These are phyloP conservation scores for Hyphopichia wangnamkhiaoensis DNA, from an alignment of 1,139 yeast genomes.

Conservation along the genomic window DNA sequence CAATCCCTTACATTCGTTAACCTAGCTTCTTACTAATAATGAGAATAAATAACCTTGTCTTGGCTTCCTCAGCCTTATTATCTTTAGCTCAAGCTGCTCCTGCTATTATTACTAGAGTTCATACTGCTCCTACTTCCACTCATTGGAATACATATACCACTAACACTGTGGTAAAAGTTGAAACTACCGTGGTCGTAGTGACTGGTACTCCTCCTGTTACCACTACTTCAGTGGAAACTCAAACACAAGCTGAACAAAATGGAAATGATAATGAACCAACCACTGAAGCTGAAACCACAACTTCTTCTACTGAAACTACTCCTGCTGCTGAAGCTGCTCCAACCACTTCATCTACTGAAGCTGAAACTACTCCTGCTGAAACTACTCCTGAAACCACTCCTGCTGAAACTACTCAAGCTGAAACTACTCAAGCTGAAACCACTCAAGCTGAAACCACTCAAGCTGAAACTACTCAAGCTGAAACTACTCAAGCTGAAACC, in stretches of 20 bases:
- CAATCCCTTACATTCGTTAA: slow-evolving; percentile 9
- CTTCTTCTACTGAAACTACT: slow-evolving; percentile 13
- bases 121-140: slow-evolving; percentile 35
- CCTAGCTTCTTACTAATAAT: slow-evolving; percentile 8
- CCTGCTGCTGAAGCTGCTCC: slow-evolving; percentile 22
- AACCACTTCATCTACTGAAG: slow-evolving; percentile 4
- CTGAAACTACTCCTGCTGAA: slow-evolving; percentile 12
- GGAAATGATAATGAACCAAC: slow-evolving; percentile 11
- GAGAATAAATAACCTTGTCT: slow-evolving; percentile 11
- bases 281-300: slow-evolving; percentile 9
- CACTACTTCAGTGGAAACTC: slow-evolving; percentile 11
- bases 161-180: slow-evolving; percentile 15
- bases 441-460: slow-evolving; percentile 13
- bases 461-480: no score
- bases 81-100: slow-evolving; percentile 32
- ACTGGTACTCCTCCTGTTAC: slow-evolving; percentile 11
- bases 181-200: slow-evolving; percentile 10
- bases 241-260: slow-evolving; percentile 9
- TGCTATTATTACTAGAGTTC: slow-evolving; percentile 24
- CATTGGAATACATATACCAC: slow-evolving; percentile 22
- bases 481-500: slow-evolving; percentile 12
- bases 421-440: slow-evolving; percentile 13
- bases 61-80: slow-evolving; percentile 18
- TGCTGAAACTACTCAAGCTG: slow-evolving; percentile 10
- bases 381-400: slow-evolving; percentile 18